A percentile compares a stretch with the other conserved stretches of the same genome.
Evolutionary conservation across 805 yeast genomes (phyloP).

Genomic region (Kluyveromyces aestuarii): DNA sequence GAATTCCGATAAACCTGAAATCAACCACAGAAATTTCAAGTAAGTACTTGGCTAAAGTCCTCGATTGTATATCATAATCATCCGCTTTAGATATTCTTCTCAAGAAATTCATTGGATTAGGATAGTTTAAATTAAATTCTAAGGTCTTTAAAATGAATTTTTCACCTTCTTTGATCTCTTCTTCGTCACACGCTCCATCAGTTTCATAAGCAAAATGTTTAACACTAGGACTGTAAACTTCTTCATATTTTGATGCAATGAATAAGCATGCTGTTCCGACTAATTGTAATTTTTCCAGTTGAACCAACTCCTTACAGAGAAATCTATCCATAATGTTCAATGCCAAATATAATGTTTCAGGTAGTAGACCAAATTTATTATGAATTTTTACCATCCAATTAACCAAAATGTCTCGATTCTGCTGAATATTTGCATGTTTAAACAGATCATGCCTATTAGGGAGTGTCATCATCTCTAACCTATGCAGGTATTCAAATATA

Average conservation of each 20-base stretch:
- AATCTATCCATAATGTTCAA: constrained; percentile 84
- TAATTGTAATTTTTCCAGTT: constrained; percentile 72
- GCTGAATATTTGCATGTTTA: constrained; percentile 35
- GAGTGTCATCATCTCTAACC: constrained; percentile 60
- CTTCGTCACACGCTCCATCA: constrained; percentile 74
- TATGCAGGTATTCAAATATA: constrained; percentile 71
- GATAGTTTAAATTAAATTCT: constrained; percentile 71
- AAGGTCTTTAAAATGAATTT: constrained; percentile 66
- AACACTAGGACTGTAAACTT: constrained; percentile 82
- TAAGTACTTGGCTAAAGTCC: constrained; percentile 84
- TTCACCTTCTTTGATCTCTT: constrained; percentile 80
- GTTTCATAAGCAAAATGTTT: constrained; percentile 80
- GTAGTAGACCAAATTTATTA: constrained; percentile 69
- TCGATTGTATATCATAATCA: constrained; percentile 80
- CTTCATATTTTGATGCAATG: constrained; percentile 90
- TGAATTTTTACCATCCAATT: constrained; percentile 94
- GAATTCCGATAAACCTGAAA: constrained; percentile 63
- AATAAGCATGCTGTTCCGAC: constrained; percentile 81
- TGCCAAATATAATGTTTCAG: constrained; percentile 80
- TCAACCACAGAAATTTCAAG: constrained; percentile 76
- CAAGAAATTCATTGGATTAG: constrained; percentile 88
- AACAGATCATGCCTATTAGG: constrained; percentile 39
- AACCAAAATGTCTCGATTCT: constrained; percentile 66
- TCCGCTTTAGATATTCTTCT: constrained; percentile 91
- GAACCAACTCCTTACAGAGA: constrained; percentile 67